Evolutionary conservation across 1,284 basidiomycete genomes (phyloP), one percentile per base, ranked within the genome.

Genomic region (Wallemia mellicola): DNA sequence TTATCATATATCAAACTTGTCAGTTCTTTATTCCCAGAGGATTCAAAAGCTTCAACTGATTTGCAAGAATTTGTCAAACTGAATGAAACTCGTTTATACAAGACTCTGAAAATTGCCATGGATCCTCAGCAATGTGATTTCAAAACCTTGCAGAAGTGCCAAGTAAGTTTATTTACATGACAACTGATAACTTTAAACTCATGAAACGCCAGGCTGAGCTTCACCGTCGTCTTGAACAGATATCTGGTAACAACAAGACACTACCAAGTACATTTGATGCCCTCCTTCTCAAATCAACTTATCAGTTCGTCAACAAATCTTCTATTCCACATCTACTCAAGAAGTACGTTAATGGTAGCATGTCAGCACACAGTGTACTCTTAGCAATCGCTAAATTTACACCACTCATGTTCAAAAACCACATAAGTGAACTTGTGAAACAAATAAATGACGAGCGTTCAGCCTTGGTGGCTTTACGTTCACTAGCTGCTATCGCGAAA

Each of bases 11-110:
- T 54, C 67, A 65, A 2, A 68, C 77, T 15, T 27, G 27, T 30
- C 27, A 14, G 15, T 62, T 80, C 79, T 64, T 19, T 69, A 69
- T 83, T 80, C 64, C 74, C 79, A 1, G 88, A 95, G 59, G 73
- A 77, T 0, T 74, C 78, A 48, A 85, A 85, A 66, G 82, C 80
- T 0, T 71, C 73, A 1, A 83, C 83, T 60, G 89, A 95, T 66
- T 71, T 99, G 24, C 74, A 79, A 24, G 69, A 77, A 0, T 95
- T 98, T 65, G 89, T 89, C 1, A 82, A 83, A 62, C 71, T 81
- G 33, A 95, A 95, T 68, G 88, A 95, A 65, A 75, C 76, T 24
- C 76, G 86, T 58, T 72, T 92, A 11, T 94, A 89, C 73, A 87
- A 83, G 68, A 73, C 91, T 2, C 72, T 92, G 54, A 82, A 79